Evolutionary conservation across 2,329 filamentous ascomycete species (phyloP).

Genomic region (Beauveria bassiana): DNA sequence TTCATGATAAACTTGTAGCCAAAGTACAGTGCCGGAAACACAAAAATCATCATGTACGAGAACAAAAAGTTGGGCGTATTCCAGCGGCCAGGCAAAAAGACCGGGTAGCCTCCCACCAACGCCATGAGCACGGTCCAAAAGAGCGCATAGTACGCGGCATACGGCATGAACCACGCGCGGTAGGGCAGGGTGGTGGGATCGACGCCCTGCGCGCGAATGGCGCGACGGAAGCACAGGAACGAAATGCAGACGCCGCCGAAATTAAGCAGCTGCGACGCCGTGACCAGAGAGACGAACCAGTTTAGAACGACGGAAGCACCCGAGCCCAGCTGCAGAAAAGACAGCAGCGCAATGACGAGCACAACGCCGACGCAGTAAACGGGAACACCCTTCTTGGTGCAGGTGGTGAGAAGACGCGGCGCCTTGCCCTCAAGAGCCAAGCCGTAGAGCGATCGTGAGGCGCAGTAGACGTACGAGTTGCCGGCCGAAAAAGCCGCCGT

Average conservation of each 20-base stretch:
- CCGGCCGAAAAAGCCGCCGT: constrained; percentile 60
- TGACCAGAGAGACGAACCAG: constrained; percentile 64
- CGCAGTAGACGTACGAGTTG: constrained; percentile 58
- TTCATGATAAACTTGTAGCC: constrained; percentile 65
- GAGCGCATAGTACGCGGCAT: constrained; percentile 59
- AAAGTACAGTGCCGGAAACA: constrained; percentile 62
- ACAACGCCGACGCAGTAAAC: constrained; percentile 64
- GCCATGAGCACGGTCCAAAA: constrained; percentile 60
- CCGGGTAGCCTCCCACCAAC: constrained; percentile 66
- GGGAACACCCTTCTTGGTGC: constrained; percentile 60
- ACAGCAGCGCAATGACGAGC: constrained; percentile 59
- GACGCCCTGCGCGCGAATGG: constrained; percentile 61
- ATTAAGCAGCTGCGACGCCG: constrained; percentile 68
- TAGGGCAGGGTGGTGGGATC: constrained; percentile 62
- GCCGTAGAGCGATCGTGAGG: constrained; percentile 60
- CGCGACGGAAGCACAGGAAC: constrained; percentile 65
- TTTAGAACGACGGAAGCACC: constrained; percentile 58
- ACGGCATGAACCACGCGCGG: constrained; percentile 62
- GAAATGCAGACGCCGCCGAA: constrained; percentile 62
- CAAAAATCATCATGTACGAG: constrained; percentile 66
- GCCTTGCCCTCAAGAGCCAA: constrained; percentile 63
- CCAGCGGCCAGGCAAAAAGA: constrained; percentile 66
- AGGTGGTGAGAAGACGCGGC: constrained; percentile 50
- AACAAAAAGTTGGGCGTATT: constrained; percentile 64
- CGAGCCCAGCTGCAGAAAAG: constrained; percentile 65